Evolutionary conservation across 768 basidiomycete species (phyloP), one percentile per base, ranked within the genome.

Genomic region (Agrocybe chaxingu): DNA sequence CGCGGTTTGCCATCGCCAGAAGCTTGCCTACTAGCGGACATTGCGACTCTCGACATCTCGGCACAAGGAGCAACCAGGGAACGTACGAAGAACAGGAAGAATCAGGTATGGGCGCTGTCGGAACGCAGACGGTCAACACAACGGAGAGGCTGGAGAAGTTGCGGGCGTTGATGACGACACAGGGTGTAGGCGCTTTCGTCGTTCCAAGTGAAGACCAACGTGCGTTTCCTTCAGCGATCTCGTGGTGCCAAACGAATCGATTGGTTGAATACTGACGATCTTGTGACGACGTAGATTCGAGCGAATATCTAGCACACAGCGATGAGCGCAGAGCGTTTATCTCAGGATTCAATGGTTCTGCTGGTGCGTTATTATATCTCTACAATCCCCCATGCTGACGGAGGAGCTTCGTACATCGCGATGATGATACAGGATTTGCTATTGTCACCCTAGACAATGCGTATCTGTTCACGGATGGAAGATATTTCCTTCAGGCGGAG

Each of bases 191-290:
- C 32, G 89, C 87, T 0, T 81, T 88, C 58, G 80, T 98, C 1
- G 81, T 98, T 39, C 90, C 92, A 3, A 92, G 89, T 55, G 95
- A 93, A 68, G 96, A 98, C 69, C 89, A 92, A 62, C 96, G 94
- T 89, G 68, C 63, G 85, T 79, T 41, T 42, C 37, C 33, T 43
- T 35, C 12, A 31, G 44, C 53, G 50, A 13, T 37, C 34, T 34
- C 34, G 40, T 30, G 32, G 30, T 46, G 43, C 19, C 37, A 40
- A 31, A 11, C n/a, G 29, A 42, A 48, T 38, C 41, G 55, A 33
- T 2, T 42, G 2, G 29, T 39, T 48, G 13, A 54, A 35, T 32
- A 42, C 39, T 42, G 35, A 45, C 51, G 41, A 40, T 35, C 41
- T 53, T n/a, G 29, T 34, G 18, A 8, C 8, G 11, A 4, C n/a